Conservation (phyloP, 1,284 basidiomycete genomes). For the Puccinia hordei region DNA sequence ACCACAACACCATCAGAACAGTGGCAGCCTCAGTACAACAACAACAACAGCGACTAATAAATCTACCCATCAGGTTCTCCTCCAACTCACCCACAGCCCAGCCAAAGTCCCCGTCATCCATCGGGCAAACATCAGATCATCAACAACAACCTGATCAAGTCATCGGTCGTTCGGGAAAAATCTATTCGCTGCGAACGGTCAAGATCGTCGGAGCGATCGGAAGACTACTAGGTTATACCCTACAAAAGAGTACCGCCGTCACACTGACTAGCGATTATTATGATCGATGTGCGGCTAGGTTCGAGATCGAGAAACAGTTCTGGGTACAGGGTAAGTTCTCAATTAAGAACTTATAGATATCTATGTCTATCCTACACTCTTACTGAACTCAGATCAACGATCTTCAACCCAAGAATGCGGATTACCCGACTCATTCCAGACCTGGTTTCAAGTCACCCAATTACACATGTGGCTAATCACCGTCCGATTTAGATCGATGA, state of each 20-base stretch:
- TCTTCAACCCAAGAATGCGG: constrained; percentile 68
- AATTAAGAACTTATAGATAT: neutral
- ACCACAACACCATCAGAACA: neutral
- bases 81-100: neutral
- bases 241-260: constrained; percentile 63
- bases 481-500: constrained; percentile 82
- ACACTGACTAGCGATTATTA: constrained; percentile 64
- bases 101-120: neutral
- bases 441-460: constrained; percentile 94
- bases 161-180: constrained; percentile 35
- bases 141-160: neutral
- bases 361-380: too few species aligned
- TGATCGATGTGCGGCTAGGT: constrained; percentile 63
- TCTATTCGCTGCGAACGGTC: constrained; percentile 36
- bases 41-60: neutral
- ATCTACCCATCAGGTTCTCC: neutral
- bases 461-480: constrained; percentile 89
- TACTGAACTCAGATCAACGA: neutral
- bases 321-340: constrained; percentile 58
- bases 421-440: constrained; percentile 90
- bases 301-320: constrained; percentile 61
- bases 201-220: constrained; percentile 60
- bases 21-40: neutral
- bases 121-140: neutral
- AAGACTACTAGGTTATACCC: constrained; percentile 64